These are phyloP conservation scores for Perilla frutescens DNA, from an alignment of 257 asterid species.

Conservation along the genomic window DNA sequence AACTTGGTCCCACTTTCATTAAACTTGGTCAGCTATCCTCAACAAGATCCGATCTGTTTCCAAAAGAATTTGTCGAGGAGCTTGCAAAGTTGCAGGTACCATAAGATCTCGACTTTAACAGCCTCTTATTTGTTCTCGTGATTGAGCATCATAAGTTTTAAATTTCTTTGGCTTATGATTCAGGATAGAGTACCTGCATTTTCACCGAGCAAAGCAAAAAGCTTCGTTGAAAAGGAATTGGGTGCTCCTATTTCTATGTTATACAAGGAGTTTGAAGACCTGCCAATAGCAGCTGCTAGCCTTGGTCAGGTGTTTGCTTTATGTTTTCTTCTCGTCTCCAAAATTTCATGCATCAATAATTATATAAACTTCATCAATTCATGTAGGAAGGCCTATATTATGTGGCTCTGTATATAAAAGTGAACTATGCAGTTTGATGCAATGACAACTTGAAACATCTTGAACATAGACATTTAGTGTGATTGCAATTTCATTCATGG, in stretches of 20 bases:
- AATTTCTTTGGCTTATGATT: constrained; percentile 36
- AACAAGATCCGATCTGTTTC: constrained; percentile 94
- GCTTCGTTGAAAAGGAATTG: constrained; percentile 76
- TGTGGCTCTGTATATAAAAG: not conserved
- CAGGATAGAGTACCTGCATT: constrained; percentile 99
- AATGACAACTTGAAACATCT: no score
- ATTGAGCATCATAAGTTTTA: not conserved
- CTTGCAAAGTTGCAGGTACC: constrained; percentile 93
- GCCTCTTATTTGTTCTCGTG: not conserved
- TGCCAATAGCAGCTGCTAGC: constrained; percentile 98
- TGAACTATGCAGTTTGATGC: not conserved
- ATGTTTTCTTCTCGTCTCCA: constrained; percentile 26
- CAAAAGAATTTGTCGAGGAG: constrained; percentile 90
- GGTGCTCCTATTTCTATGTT: constrained; percentile 75
- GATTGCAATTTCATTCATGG: not conserved
- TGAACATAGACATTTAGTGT: no score
- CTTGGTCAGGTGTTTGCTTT: constrained; percentile 97
- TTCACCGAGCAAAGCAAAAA: constrained; percentile 75
- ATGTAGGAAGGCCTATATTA: not conserved
- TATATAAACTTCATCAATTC: not conserved
- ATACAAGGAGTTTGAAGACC: constrained; percentile 87
- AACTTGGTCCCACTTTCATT: constrained; percentile 97
- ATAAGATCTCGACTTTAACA: not conserved
- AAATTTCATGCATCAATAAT: not conserved
- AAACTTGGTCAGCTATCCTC: constrained; percentile 94